Base-by-base conservation (phyloP, 2,329 filamentous ascomycete genomes). In the Cladophialophora yegresii region DNA sequence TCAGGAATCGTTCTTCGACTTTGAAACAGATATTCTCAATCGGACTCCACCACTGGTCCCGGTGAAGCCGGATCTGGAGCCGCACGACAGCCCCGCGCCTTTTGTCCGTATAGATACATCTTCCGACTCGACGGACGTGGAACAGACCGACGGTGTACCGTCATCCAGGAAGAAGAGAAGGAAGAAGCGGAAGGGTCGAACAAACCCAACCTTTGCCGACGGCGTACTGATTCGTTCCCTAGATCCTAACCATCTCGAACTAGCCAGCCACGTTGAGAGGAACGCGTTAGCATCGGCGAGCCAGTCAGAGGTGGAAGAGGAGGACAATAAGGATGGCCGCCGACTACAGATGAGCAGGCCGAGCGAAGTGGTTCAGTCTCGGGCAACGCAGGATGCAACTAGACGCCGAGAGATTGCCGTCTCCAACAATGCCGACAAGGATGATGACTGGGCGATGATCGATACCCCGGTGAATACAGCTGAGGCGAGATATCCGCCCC, bases 201-300 rank as follows among this genome's bases (percentile, higher is more conserved):
- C 71, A 64, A 72, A 71, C 68, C 68, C 71, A 58, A 74, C 73
- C 66, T 84, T 84, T 73, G 85, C 84, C 71, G 87, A 90, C 82
- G 85, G 82, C 70, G 86, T 91, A 68, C 81, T 93, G 75, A 82
- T 93, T 67, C 77, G 80, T 63, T 81, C 83, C 75, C 82, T 93
- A 79, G 84, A 81, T 73, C 85, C 87, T 72, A 86, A 86, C 72
- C 81, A 81, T 69, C 86, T 84, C 57, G 87, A 92, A 57, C 84
- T 91, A 72, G 87, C 87, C 63, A 78, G 77, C 69, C 74, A 78
- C 72, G 88, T 85, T 63, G 83, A 82, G 67, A 77, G 79, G 67
- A 74, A 81, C 68, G 81, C 84, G 23, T 78, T 90, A 54, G 75
- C 76, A 45, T 77, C 76, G 2, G 74, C 73, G 28, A 78, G 76